Conservation (phyloP, 345 rosid genomes). For the Noccaea bulbosa region DNA sequence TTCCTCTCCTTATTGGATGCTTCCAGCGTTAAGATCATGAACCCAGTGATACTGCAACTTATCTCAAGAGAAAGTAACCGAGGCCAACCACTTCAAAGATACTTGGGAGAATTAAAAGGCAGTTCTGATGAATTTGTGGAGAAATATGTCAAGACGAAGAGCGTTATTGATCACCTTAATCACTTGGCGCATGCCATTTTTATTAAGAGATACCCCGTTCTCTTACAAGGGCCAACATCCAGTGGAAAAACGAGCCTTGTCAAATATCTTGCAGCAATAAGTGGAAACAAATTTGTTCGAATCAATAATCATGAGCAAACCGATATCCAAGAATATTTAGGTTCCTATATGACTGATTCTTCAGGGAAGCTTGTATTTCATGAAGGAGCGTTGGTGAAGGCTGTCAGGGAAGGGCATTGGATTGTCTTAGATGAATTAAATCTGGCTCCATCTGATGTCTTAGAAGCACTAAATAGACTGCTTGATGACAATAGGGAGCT, state of each 20-base stretch:
- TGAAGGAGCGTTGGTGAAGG: slow-evolving; percentile 94
- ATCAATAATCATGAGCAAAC: slow-evolving; percentile 98
- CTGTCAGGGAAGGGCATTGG: slow-evolving; percentile 90
- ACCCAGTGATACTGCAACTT: slow-evolving; percentile 56
- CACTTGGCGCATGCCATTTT: slow-evolving; percentile 85
- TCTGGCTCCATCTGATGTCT: slow-evolving; percentile 95
- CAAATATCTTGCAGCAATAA: slow-evolving; percentile 85
- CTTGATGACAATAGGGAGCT: slow-evolving; percentile 97
- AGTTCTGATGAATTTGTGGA: slow-evolving; percentile 51
- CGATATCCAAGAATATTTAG: slow-evolving; percentile 90
- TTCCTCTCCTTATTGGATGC: slow-evolving; percentile 83
- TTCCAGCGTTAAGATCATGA: slow-evolving; percentile 77
- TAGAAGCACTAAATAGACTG: slow-evolving; percentile 90
- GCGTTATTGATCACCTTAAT: slow-evolving; percentile 69
- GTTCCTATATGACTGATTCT: slow-evolving; percentile 80
- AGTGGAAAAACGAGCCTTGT: slow-evolving; percentile 99
- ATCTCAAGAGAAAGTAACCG: slow-evolving; percentile 55
- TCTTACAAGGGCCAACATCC: slow-evolving; percentile 95
- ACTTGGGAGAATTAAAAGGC: slow-evolving; percentile 50
- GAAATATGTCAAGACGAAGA: slow-evolving; percentile 75
- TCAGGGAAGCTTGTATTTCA: slow-evolving; percentile 88
- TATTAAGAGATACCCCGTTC: slow-evolving; percentile 85
- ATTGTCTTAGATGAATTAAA: slow-evolving; percentile 94
- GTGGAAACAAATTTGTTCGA: slow-evolving; percentile 87
- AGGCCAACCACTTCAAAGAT: slow-evolving; percentile 43